Percentiles rank a stretch among this genome's conserved stretches.
phyloP scores from a whole-genome alignment of 2,329 filamentous ascomycete genomes.

The Fusarium incarnatum region DNA sequence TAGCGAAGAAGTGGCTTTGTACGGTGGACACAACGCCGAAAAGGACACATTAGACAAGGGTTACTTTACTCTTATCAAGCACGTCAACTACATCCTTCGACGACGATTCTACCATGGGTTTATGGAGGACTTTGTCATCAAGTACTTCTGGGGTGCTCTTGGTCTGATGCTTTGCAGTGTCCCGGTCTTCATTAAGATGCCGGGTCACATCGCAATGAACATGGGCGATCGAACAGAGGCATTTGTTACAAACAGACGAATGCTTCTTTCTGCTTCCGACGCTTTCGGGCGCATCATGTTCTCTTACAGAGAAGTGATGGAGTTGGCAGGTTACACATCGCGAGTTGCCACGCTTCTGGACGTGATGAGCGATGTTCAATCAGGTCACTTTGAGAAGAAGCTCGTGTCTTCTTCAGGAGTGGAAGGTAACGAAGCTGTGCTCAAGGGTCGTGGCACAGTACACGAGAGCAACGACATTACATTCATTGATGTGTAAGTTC shows the following conservation, averaged over 20 bases:
- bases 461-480: slow-evolving; percentile 86
- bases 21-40: slow-evolving; percentile 90
- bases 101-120: slow-evolving; percentile 96
- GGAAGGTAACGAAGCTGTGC: slow-evolving; percentile 83
- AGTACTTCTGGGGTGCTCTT: slow-evolving; percentile 98
- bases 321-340: slow-evolving; percentile 94
- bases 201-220: slow-evolving; percentile 71
- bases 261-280: slow-evolving; percentile 93
- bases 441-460: slow-evolving; percentile 83
- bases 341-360: slow-evolving; percentile 89
- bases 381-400: slow-evolving; percentile 94
- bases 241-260: slow-evolving; percentile 93
- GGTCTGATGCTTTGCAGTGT: slow-evolving; percentile 93
- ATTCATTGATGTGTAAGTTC: slow-evolving; percentile 79
- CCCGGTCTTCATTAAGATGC: slow-evolving; percentile 94
- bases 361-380: slow-evolving; percentile 93
- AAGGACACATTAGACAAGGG: slow-evolving; percentile 98
- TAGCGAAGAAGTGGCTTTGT: slow-evolving; percentile 93
- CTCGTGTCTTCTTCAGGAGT: slow-evolving; percentile 89
- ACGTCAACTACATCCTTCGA: slow-evolving; percentile 94
- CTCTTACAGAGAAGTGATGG: slow-evolving; percentile 96
- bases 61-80: slow-evolving; percentile 98
- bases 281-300: slow-evolving; percentile 98
- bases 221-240: slow-evolving; percentile 80
- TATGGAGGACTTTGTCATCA: slow-evolving; percentile 99